Conservation (phyloP, 441 rosid genomes). For the Gossypium aridum region DNA sequence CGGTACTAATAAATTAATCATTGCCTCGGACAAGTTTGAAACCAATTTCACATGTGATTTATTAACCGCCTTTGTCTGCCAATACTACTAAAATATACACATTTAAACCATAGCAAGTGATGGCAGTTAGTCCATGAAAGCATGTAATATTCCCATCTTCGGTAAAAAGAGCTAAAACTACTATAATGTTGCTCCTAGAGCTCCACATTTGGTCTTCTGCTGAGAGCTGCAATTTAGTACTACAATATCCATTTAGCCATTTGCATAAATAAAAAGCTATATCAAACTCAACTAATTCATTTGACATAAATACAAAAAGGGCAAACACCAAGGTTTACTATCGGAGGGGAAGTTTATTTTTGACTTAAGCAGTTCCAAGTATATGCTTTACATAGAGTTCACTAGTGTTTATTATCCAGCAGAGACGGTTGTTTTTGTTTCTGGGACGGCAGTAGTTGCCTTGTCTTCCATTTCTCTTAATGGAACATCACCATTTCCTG, state of each 20-base stretch:
- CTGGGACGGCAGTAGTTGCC: not conserved
- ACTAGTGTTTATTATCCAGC: not conserved
- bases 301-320: no score
- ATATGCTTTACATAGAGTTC: not conserved
- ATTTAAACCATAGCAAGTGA: no score
- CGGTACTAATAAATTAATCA: not conserved
- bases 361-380: not conserved
- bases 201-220: not conserved
- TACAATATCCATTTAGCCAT: not conserved
- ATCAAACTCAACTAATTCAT: not conserved
- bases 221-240: not conserved
- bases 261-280: not conserved
- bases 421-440: not conserved
- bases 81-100: no score
- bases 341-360: not conserved
- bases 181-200: not conserved
- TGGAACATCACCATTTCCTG: conserved; percentile 1
- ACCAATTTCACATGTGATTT: not conserved
- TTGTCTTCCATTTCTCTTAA: conserved; percentile 6
- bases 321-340: no score
- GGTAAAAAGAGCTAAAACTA: no score
- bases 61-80: no score
- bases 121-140: not conserved
- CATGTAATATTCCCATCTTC: no score
- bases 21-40: not conserved